phyloP scores from a whole-genome alignment of 805 yeast species.

The Candida sonorensis region DNA sequence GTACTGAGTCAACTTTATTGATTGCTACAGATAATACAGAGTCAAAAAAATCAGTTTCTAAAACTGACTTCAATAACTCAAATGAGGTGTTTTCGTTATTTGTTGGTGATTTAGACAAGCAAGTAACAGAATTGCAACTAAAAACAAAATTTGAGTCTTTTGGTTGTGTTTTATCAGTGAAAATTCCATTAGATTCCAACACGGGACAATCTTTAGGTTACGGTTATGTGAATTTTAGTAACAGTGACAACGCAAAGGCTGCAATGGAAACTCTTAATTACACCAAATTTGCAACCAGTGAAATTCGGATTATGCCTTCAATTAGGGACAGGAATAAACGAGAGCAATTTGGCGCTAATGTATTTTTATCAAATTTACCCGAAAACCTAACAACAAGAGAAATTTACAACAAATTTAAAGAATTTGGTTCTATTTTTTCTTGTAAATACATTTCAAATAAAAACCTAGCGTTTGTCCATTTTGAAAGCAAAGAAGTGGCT shows the following conservation, averaged over 20 bases:
- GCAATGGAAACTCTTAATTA: slow-evolving; percentile 57
- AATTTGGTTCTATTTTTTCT: slow-evolving; percentile 23
- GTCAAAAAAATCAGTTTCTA: too few species aligned
- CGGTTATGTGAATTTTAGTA: slow-evolving; percentile 62
- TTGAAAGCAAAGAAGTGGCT: slow-evolving; percentile 30
- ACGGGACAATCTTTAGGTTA: slow-evolving; percentile 59
- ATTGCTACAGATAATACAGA: too few species aligned
- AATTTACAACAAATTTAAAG: slow-evolving; percentile 23
- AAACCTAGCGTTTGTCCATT: slow-evolving; percentile 34
- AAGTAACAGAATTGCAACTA: slow-evolving; percentile 43
- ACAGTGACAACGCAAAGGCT: slow-evolving; percentile 40
- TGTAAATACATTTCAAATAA: slow-evolving; percentile 23
- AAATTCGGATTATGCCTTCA: slow-evolving; percentile 51
- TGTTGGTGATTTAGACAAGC: slow-evolving; percentile 54
- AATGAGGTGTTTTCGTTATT: slow-evolving; percentile 33
- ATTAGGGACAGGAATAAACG: slow-evolving; percentile 35
- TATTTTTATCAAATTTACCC: slow-evolving; percentile 42
- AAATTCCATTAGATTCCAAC: slow-evolving; percentile 49
- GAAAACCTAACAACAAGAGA: slow-evolving; percentile 25
- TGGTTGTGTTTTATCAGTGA: slow-evolving; percentile 48
- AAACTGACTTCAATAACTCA: too few species aligned
- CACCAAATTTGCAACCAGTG: slow-evolving; percentile 31
- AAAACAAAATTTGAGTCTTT: slow-evolving; percentile 34
- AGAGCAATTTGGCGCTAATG: slow-evolving; percentile 41
- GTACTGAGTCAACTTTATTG: too few species aligned